A percentile compares a stretch with the other conserved stretches of the same genome.
Conservation (phyloP, 352 stramenopile species). For the Phytophthora litchii region DNA sequence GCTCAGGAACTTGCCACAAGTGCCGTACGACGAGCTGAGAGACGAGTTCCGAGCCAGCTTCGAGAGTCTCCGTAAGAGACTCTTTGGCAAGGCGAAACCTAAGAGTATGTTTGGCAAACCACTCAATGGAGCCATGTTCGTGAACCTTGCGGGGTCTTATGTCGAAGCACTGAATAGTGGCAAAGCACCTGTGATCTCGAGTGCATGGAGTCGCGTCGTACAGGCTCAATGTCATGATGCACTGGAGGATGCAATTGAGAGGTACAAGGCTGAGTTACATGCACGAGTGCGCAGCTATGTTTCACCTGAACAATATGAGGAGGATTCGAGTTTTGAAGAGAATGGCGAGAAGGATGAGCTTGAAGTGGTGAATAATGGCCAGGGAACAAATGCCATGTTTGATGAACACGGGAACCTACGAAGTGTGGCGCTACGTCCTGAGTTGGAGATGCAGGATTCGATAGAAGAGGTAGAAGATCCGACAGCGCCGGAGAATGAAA, state of each 20-base stretch:
- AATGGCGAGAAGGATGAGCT: slow-evolving; percentile 32
- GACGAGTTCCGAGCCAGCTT: slow-evolving; percentile 84
- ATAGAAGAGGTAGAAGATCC: slow-evolving; percentile 45
- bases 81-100: slow-evolving; percentile 82
- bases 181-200: slow-evolving; percentile 88
- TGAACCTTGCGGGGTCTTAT: slow-evolving; percentile 82
- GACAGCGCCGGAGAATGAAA: slow-evolving; percentile 50
- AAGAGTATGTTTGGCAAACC: slow-evolving; percentile 89
- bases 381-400: slow-evolving; percentile 72
- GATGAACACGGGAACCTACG: slow-evolving; percentile 80
- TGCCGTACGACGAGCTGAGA: slow-evolving; percentile 78
- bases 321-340: slow-evolving; percentile 52
- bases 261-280: slow-evolving; percentile 79
- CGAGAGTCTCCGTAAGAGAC: slow-evolving; percentile 61
- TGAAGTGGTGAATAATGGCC: slow-evolving; percentile 56
- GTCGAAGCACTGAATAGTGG: slow-evolving; percentile 89
- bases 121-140: slow-evolving; percentile 89
- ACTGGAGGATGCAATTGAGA: slow-evolving; percentile 68
- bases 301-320: slow-evolving; percentile 63
- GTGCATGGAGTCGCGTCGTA: slow-evolving; percentile 88
- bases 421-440: slow-evolving; percentile 35
- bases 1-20: slow-evolving; percentile 67
- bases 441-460: slow-evolving; percentile 17
- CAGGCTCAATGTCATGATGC: slow-evolving; percentile 86
- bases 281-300: slow-evolving; percentile 55